Percentiles rank a stretch among this genome's conserved stretches.
Conservation (phyloP, 2,329 filamentous ascomycete genomes). For the Ascochyta koolunga region DNA sequence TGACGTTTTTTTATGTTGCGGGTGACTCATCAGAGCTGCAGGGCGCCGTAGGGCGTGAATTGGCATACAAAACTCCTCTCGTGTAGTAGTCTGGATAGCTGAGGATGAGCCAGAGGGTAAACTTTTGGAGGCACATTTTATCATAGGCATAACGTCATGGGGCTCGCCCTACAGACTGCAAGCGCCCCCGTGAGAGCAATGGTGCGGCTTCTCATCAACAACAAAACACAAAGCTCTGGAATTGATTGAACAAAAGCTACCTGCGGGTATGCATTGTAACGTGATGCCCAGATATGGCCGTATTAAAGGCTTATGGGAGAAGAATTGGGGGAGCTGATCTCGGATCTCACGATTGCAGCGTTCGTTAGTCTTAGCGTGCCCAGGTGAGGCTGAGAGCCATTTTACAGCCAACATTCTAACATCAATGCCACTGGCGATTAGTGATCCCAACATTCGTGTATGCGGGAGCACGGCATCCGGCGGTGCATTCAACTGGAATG, state of each 20-base stretch:
- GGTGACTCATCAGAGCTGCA: constrained; percentile 14
- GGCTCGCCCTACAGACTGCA: not conserved
- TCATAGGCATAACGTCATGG: no score
- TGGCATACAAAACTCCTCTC: not conserved
- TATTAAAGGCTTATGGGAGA: not conserved
- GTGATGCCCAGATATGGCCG: not conserved
- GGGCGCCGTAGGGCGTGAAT: constrained; percentile 4
- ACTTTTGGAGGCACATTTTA: not conserved
- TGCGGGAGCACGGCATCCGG: not conserved
- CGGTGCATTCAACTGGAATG: not conserved
- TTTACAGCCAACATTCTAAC: not conserved
- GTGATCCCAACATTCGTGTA: constrained; percentile 2
- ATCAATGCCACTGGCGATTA: not conserved
- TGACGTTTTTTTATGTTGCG: not conserved
- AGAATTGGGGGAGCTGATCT: not conserved
- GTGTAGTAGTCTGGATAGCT: not conserved
- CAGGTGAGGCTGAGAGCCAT: constrained; percentile 2
- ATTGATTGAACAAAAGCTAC: not conserved
- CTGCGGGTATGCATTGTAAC: not conserved
- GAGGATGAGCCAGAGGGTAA: not conserved
- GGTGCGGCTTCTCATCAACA: not conserved
- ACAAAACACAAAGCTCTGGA: not conserved
- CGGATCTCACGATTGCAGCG: not conserved
- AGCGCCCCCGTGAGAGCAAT: not conserved
- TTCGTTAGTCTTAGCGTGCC: not conserved